These are phyloP conservation scores for Physcomitrellopsis africana DNA, from an alignment of 225 moss, liverwort and hornwort genomes.

Conservation along the genomic window DNA sequence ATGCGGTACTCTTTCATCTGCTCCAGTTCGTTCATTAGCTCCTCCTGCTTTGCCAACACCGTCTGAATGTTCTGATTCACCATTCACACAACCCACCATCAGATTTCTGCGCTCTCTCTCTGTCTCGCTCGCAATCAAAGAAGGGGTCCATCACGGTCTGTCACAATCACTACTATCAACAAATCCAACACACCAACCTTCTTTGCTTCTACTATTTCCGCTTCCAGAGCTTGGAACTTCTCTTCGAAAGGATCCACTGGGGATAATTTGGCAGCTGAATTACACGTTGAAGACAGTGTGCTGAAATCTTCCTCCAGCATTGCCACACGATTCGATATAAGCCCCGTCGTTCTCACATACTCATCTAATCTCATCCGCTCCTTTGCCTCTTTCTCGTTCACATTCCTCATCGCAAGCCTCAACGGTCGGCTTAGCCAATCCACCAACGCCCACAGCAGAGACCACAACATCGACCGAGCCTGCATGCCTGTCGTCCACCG, in stretches of 20 bases:
- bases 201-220: constrained; percentile 80
- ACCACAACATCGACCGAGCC: constrained; percentile 47
- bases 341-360: constrained; percentile 31
- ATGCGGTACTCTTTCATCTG: constrained; percentile 61
- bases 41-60: constrained; percentile 75
- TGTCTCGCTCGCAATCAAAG: background rate
- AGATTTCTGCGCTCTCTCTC: background rate
- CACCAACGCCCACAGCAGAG: constrained; percentile 45
- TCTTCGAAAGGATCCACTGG: constrained; percentile 44
- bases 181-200: constrained; percentile 52
- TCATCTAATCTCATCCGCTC: constrained; percentile 40
- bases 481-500: constrained; percentile 36
- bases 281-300: constrained; percentile 40
- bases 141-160: background rate
- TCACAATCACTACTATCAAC: background rate
- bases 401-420: constrained; percentile 35
- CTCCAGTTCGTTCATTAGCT: constrained; percentile 60
- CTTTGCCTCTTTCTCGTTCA: constrained; percentile 40
- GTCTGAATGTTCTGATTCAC: constrained; percentile 65
- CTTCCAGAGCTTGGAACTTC: constrained; percentile 70
- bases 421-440: constrained; percentile 52
- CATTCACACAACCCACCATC: constrained; percentile 27
- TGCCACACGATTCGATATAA: constrained; percentile 46
- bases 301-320: constrained; percentile 50
- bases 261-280: constrained; percentile 37